phyloP scores from a whole-genome alignment of 495 filamentous ascomycete genomes.

The Alectoria sarmentosa region DNA sequence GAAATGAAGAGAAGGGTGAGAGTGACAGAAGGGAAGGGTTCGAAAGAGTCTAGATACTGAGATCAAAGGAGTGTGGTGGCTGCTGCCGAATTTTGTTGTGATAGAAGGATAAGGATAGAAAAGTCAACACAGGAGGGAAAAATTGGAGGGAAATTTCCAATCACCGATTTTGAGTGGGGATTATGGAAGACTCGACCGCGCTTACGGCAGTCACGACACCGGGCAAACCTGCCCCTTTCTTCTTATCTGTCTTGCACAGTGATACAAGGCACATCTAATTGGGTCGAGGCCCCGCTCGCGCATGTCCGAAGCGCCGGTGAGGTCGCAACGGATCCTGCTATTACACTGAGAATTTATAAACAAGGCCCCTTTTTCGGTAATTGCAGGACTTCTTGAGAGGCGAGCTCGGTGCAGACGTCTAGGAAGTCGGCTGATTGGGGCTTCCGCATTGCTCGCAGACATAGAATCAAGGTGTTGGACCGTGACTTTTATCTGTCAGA shows the following conservation, averaged over 20 bases:
- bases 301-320: conserved; percentile 3
- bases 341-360: not conserved
- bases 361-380: not conserved
- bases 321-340: conserved; percentile 5
- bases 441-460: not conserved
- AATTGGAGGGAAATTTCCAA: conserved; percentile 1
- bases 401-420: not conserved
- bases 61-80: conserved; percentile 20
- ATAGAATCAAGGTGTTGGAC: not conserved
- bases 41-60: not conserved
- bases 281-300: not conserved
- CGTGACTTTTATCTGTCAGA: not conserved
- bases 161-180: not conserved
- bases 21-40: too few species aligned
- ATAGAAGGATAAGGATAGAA: not conserved
- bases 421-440: not conserved
- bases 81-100: conserved; percentile 15
- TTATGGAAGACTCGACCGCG: conserved; percentile 8
- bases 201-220: conserved; percentile 17
- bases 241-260: not conserved
- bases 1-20: conserved; percentile 18
- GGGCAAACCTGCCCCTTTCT: not conserved
- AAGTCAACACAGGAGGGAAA: conserved; percentile 9
- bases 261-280: not conserved
- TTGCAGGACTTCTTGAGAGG: not conserved